Conservation (phyloP, 192 early-diverging fungal species). For the Radiomyces spectabilis region DNA sequence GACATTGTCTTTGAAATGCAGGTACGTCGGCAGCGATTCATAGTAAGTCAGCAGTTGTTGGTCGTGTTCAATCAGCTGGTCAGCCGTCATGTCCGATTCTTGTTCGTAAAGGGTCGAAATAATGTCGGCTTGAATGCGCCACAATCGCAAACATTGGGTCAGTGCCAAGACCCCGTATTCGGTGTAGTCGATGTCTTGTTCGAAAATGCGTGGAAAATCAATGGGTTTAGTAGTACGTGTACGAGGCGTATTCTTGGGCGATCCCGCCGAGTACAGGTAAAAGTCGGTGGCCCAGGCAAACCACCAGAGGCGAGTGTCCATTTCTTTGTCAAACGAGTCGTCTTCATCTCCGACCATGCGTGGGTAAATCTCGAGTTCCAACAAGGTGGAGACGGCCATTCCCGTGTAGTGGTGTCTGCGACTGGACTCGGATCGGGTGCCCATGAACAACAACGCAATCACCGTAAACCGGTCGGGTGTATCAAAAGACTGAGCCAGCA, state of each 20-base stretch:
- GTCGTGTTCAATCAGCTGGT: slow-evolving; percentile 23
- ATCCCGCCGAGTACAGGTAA: slow-evolving; percentile 20
- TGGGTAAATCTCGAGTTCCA: slow-evolving; percentile 25
- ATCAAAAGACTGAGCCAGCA: slow-evolving; percentile 24
- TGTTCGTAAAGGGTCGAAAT: slow-evolving; percentile 22
- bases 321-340: slow-evolving; percentile 15
- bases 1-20: slow-evolving; percentile 14
- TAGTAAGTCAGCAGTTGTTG: slow-evolving; percentile 3
- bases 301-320: slow-evolving; percentile 35
- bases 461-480: slow-evolving; percentile 21
- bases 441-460: slow-evolving; percentile 14
- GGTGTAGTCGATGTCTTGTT: slow-evolving; percentile 23
- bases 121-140: slow-evolving; percentile 26
- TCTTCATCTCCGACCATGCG: slow-evolving; percentile 17
- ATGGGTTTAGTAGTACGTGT: slow-evolving; percentile 9
- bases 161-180: slow-evolving; percentile 13
- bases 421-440: slow-evolving; percentile 13
- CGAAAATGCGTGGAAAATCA: slow-evolving; percentile 15
- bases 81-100: slow-evolving; percentile 14
- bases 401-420: slow-evolving; percentile 16
- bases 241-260: slow-evolving; percentile 15
- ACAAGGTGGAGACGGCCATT: slow-evolving; percentile 20
- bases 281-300: slow-evolving; percentile 28
- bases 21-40: slow-evolving; percentile 10
- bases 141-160: slow-evolving; percentile 8